Conservation (phyloP, 345 rosid species). For the Litchi chinensis region DNA sequence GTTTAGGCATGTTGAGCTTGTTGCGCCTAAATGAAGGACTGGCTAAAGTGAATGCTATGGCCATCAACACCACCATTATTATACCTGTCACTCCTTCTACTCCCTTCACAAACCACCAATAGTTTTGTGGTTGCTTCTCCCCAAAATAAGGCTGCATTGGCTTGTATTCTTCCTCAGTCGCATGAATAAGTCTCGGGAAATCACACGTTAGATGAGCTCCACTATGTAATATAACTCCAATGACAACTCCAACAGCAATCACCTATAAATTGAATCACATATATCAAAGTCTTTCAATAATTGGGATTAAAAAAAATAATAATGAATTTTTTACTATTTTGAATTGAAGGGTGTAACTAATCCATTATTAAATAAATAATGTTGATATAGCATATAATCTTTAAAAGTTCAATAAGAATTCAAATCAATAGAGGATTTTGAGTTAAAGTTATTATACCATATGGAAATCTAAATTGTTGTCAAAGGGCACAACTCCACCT, state of each 20-base stretch:
- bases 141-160: slow-evolving; percentile 64
- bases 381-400: too few relatives aligned
- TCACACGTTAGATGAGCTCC: slow-evolving; percentile 75
- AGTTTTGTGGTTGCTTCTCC: slow-evolving; percentile 53
- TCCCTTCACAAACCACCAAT: slow-evolving; percentile 81
- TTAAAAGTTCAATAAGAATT: background rate
- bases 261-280: slow-evolving; percentile 34
- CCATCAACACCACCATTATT: slow-evolving; percentile 75
- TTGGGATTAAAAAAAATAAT: too few relatives aligned
- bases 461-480: slow-evolving; percentile 82
- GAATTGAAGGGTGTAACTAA: too few relatives aligned
- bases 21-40: slow-evolving; percentile 44
- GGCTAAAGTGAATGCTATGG: slow-evolving; percentile 77
- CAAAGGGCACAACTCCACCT: slow-evolving; percentile 71
- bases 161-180: slow-evolving; percentile 60
- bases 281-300: too few relatives aligned
- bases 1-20: slow-evolving; percentile 69
- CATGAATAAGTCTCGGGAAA: slow-evolving; percentile 62
- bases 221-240: slow-evolving; percentile 68
- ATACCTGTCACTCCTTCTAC: slow-evolving; percentile 78
- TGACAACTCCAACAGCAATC: slow-evolving; percentile 59
- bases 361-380: too few relatives aligned
- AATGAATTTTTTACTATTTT: too few relatives aligned
- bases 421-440: background rate
- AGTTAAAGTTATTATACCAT: slow-evolving; percentile 42